phyloP scores from a whole-genome alignment of 768 basidiomycete species.

The Rhizopogon roseolus region DNA sequence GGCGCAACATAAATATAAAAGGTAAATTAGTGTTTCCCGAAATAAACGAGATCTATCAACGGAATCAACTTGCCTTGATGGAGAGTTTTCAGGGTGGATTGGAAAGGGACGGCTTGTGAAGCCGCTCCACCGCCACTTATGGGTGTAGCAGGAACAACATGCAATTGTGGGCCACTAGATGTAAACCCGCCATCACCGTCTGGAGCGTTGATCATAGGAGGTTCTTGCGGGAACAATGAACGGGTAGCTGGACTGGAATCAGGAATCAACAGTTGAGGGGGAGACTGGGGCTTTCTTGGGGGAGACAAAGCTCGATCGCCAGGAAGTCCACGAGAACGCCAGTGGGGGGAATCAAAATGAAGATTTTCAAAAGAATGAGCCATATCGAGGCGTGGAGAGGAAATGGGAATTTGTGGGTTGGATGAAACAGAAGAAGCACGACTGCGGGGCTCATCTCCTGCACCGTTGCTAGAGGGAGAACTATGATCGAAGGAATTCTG shows the following conservation, averaged over 20 bases:
- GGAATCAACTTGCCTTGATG: slow-evolving; percentile 44
- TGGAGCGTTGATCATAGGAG: slow-evolving; percentile 57
- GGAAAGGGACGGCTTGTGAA: slow-evolving; percentile 46
- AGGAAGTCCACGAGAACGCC: slow-evolving; percentile 46
- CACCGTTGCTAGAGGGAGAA: slow-evolving; percentile 59
- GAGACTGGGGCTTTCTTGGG: slow-evolving; percentile 57
- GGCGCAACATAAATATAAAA: slow-evolving; percentile 17
- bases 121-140: slow-evolving; percentile 56
- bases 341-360: slow-evolving; percentile 61
- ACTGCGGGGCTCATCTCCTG: slow-evolving; percentile 44
- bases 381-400: slow-evolving; percentile 55
- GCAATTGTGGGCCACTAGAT: slow-evolving; percentile 55
- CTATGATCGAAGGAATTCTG: slow-evolving; percentile 53
- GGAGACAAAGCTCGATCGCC: slow-evolving; percentile 32
- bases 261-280: slow-evolving; percentile 56
- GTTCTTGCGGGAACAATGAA: slow-evolving; percentile 33
- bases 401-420: slow-evolving; percentile 37
- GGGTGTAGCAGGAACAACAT: slow-evolving; percentile 82
- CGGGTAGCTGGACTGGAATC: slow-evolving; percentile 41
- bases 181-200: slow-evolving; percentile 47
- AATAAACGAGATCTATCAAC: slow-evolving; percentile 26
- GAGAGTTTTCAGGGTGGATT: slow-evolving; percentile 43
- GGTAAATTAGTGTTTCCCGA: slow-evolving; percentile 26
- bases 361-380: slow-evolving; percentile 56
- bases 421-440: slow-evolving; percentile 70